Evolutionary conservation across 129 eudicot species (phyloP), one percentile per base, ranked within the genome.

Genomic region (Flaveria linearis): DNA sequence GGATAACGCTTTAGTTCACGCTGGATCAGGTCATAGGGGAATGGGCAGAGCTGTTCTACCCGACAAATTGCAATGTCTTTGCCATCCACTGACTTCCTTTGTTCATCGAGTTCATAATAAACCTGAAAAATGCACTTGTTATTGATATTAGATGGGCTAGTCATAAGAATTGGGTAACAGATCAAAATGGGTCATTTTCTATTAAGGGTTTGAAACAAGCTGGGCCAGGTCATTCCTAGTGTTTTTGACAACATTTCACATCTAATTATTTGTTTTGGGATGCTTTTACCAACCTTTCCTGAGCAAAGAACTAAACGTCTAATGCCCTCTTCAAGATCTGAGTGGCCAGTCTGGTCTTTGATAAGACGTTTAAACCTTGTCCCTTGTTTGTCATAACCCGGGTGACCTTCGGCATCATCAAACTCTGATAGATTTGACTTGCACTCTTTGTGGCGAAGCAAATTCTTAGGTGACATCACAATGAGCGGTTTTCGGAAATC

Each of bases 1-100:
- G 98, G 96, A 83, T 93, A 93, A 73, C 98, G 86, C 79, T 93
- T 93, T 69, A 93, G 83, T 81, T 93, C 98, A 76, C 98, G 96
- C 80, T 90, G 96, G 76, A 88, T 73, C 64, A 93, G 96, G 79
- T 93, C 96, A 50, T 93, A 93, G 1, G 98, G 98, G 97, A 93
- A 93, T 13, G 98, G 98, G 74, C 96, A 88, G 79, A 93, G 97
- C 78, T 93, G 98, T 78, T 93, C 98, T 68, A 93, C 91, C 76
- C 98, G 84, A 82, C 98, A 93, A 72, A 93, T 88, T 6, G 98
- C 98, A 50, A 93, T 45, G 67, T 93, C 98, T 73, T 85, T 90
- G 63, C 82, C 81, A 4, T 71, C 78, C 11, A 56, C 75, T 49
- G 92, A 87, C 77, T 60, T 87, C 83, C 98, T 82, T 78, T 78